Evolutionary conservation across 257 asterid species (phyloP), one percentile per base, ranked within the genome.

Genomic region (Gynochthodes officinalis): DNA sequence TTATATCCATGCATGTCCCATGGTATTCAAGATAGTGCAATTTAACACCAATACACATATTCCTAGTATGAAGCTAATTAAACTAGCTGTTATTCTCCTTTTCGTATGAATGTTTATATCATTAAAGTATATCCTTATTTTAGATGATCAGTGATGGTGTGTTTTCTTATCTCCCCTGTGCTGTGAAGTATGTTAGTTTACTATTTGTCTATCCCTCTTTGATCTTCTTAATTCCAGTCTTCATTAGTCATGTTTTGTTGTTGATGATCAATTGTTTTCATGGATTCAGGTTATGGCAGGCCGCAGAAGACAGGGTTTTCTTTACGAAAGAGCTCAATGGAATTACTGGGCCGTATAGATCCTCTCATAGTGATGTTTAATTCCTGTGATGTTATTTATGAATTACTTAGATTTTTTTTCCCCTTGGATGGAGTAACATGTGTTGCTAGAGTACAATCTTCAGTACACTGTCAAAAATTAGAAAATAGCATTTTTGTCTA

Each of bases 211-310:
- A n/a, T n/a, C n/a, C n/a, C n/a, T n/a, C n/a, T n/a, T n/a, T n/a
- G n/a, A n/a, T n/a, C n/a, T n/a, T n/a, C n/a, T n/a, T n/a, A n/a
- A n/a, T n/a, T n/a, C n/a, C n/a, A n/a, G n/a, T n/a, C n/a, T n/a
- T n/a, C n/a, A n/a, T n/a, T n/a, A n/a, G n/a, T n/a, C n/a, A n/a
- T n/a, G n/a, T n/a, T n/a, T n/a, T n/a, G n/a, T n/a, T n/a, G n/a
- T n/a, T n/a, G n/a, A n/a, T n/a, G n/a, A n/a, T n/a, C n/a, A n/a
- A n/a, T n/a, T n/a, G n/a, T n/a, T 68, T 72, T 70, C 71, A 55
- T 61, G 35, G 54, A n/a, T 62, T 78, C 83, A 93, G 98, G 42
- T 80, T 93, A 84, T 93, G 97, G 98, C 97, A 89, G 83, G 98
- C 88, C 28, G 95, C 96, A 15, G 86, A 89, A 81, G 81, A 84